Base-by-base conservation (phyloP, 2,329 filamentous ascomycete genomes). In the Fusarium fujikuroi region DNA sequence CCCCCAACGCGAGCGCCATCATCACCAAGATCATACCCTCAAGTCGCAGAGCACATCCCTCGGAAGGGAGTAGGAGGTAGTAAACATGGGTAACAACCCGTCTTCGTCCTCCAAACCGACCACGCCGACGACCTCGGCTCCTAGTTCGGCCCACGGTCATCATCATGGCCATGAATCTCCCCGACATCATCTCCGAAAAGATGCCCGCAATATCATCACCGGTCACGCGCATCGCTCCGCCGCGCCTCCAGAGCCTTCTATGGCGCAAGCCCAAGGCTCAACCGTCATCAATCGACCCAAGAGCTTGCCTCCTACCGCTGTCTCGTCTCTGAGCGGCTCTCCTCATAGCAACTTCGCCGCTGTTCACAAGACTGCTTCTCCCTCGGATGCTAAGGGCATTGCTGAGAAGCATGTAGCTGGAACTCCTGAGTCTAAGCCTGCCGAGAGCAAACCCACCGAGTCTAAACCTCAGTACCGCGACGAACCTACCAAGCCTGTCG, bases 171-270 rank as follows among this genome's bases (percentile, higher is more conserved):
- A 74, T 47, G 79, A 81, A 40, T 78, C 78, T 53, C 72, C 79
- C 62, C 76, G 77, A 70, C 78, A 77, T 68, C 80, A 74, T 64
- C 69, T 79, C 69, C 80, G 79, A 68, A 82, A 84, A 60, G 80
- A 82, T 72, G 76, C 77, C 40, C 79, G 80, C 81, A 87, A 87
- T 77, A 87, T 87, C 77, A 87, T 89, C 78, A 84, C 87, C 67
- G 85, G 88, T 72, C 87, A 89, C 73, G 83, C 85, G 67, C 87
- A 88, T 74, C 85, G 88, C 73, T 87, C 86, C 66, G 87, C 86
- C 75, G 89, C 87, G 62, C 89, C 89, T 54, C 90, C 90, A 66
- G 90, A 91, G 81, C 86, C 87, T 60, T 91, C 90, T 57, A 85
- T 89, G 70, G 86, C 89, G 73, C 88, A 90, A 80, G 89, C 89